These are phyloP conservation scores for Xylariaceae sp. DNA, from an alignment of 2,329 filamentous ascomycete species.

Conservation along the genomic window DNA sequence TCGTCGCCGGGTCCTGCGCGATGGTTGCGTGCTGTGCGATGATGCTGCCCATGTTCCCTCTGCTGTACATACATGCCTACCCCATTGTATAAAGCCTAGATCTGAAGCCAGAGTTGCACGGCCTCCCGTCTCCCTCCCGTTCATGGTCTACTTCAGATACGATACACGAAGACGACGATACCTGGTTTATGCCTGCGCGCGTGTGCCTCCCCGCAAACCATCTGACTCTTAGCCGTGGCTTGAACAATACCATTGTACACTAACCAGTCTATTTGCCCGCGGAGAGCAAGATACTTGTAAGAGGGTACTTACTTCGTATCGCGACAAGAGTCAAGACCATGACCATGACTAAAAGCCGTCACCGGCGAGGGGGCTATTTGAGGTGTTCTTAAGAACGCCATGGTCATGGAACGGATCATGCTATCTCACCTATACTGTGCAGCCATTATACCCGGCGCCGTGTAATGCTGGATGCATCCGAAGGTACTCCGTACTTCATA, in stretches of 20 bases:
- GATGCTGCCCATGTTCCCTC: not conserved
- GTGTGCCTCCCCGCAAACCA: not conserved
- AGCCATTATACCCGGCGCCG: not conserved
- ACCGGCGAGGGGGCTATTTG: not conserved
- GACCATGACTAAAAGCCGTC: too few species aligned
- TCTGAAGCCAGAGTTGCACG: constrained; percentile 17
- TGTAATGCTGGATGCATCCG: not conserved
- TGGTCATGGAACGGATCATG: not conserved
- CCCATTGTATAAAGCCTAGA: not conserved
- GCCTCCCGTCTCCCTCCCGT: constrained; percentile 20
- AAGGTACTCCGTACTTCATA: not conserved
- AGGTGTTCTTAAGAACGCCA: not conserved
- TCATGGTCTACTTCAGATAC: not conserved
- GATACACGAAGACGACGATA: not conserved
- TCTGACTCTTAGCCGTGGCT: not conserved
- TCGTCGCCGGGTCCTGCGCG: not conserved
- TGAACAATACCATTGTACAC: not conserved
- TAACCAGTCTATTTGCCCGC: not conserved
- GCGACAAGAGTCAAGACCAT: too few species aligned
- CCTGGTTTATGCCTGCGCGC: not conserved
- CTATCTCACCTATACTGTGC: not conserved
- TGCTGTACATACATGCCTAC: not conserved
- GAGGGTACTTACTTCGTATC: too few species aligned
- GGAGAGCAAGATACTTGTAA: too few species aligned
- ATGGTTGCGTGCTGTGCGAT: not conserved